These are phyloP conservation scores for Serendipita indica DNA, from an alignment of 768 basidiomycete species.

Conservation along the genomic window DNA sequence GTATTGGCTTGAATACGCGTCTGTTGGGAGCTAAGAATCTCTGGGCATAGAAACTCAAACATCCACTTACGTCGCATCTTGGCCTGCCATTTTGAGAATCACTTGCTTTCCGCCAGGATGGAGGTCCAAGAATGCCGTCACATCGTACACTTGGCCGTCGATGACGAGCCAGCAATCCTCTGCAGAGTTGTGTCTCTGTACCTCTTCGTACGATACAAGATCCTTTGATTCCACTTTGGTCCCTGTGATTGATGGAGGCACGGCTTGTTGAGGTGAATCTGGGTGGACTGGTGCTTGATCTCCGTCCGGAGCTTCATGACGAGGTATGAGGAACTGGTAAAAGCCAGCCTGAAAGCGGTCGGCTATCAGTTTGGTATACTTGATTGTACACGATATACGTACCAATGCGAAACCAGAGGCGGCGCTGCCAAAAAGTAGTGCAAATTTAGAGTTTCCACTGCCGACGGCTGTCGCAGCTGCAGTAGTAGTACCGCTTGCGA, in stretches of 20 bases:
- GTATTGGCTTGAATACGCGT: conserved; percentile 1
- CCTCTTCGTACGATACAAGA: conserved; percentile 3
- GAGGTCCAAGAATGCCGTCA: conserved; percentile 49
- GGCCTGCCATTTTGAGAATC: conserved; percentile 1
- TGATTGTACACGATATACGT: background rate
- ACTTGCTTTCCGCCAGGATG: conserved; percentile 7
- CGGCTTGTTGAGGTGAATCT: background rate
- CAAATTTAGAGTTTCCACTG: background rate
- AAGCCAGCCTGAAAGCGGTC: background rate
- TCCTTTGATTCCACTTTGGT: background rate
- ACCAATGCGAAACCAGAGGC: background rate
- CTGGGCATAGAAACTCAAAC: background rate
- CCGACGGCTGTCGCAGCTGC: background rate
- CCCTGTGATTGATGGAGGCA: background rate
- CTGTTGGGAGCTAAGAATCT: background rate
- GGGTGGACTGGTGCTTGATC: background rate
- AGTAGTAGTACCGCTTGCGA: background rate
- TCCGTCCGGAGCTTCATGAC: background rate
- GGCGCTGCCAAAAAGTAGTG: conserved; percentile 2
- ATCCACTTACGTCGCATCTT: background rate
- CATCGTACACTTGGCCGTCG: conserved; percentile 67
- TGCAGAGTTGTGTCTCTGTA: background rate
- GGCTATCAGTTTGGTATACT: background rate
- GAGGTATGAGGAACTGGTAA: background rate
- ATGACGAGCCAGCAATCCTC: conserved; percentile 66